Percentiles rank a stretch among this genome's conserved stretches.
Conservation (phyloP, 2,329 filamentous ascomycete genomes). For the Sporothrix schenckii region DNA sequence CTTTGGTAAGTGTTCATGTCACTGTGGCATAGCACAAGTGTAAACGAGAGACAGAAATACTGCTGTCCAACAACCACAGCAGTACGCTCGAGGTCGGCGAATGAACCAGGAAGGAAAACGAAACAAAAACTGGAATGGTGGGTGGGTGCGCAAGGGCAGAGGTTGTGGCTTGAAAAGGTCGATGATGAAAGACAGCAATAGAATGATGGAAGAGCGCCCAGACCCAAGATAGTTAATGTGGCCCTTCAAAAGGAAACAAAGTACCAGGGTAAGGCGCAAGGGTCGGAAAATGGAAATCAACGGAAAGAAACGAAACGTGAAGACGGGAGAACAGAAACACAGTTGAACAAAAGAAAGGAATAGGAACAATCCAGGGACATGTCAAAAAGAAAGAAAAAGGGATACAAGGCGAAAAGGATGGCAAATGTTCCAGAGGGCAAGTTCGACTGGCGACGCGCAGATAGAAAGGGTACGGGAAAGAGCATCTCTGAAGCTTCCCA, state of each 20-base stretch:
- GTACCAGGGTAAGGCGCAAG: conserved; percentile 8
- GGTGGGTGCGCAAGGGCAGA: conserved; percentile 23
- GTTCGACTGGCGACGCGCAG: conserved; percentile 16
- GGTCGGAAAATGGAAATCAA: background rate
- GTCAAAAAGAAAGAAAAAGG: background rate
- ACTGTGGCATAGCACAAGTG: background rate
- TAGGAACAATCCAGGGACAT: background rate
- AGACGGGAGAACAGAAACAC: background rate
- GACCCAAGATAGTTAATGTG: conserved; percentile 27
- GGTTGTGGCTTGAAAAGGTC: conserved; percentile 26
- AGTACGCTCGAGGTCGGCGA: conserved; percentile 5
- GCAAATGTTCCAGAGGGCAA: background rate
- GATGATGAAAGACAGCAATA: conserved; percentile 35
- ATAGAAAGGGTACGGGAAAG: conserved; percentile 23
- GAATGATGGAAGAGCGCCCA: conserved; percentile 35
- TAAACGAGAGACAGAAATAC: background rate
- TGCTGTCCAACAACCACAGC: conserved; percentile 8
- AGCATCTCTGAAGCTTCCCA: conserved; percentile 16
- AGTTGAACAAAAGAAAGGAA: background rate
- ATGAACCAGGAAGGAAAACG: background rate
- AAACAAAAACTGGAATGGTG: background rate
- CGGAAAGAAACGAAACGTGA: background rate
- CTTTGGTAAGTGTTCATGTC: conserved; percentile 4
- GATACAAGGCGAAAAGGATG: conserved; percentile 6
- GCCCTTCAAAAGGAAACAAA: background rate